Conservation (phyloP, 108 stramenopile genomes). For the Pseudonitzschia multistriata region DNA sequence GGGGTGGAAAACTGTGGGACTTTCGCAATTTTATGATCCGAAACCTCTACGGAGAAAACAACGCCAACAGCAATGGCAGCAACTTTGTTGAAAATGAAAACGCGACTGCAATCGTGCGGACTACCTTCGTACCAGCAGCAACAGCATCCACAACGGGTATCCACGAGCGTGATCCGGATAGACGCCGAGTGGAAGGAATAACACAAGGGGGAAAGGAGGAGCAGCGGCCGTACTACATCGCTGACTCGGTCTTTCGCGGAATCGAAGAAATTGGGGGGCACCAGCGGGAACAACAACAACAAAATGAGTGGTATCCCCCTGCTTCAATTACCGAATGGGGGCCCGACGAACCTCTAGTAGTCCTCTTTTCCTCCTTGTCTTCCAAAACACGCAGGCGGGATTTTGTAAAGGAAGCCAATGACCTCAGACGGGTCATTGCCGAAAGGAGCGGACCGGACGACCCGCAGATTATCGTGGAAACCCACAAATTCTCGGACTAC, state of each 20-base stretch:
- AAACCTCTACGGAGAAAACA: slow-evolving; percentile 15
- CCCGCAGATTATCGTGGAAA: slow-evolving; percentile 12
- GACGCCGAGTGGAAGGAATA: too few relatives aligned
- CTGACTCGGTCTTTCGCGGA: background rate
- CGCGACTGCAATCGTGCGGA: background rate
- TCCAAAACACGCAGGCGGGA: slow-evolving; percentile 2
- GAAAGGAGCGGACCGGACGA: background rate
- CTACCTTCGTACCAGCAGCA: background rate
- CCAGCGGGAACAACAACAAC: background rate
- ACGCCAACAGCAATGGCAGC: background rate
- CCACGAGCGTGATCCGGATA: too few relatives aligned
- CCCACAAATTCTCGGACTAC: slow-evolving; percentile 19
- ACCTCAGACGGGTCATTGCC: background rate
- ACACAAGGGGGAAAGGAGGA: too few relatives aligned
- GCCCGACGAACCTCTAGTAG: slow-evolving; percentile 3
- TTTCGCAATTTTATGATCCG: slow-evolving; percentile 47
- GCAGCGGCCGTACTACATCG: background rate
- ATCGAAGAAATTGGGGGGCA: background rate
- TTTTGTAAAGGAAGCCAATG: background rate
- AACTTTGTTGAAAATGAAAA: background rate
- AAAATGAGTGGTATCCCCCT: background rate
- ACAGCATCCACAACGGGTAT: background rate
- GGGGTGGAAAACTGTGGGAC: slow-evolving; percentile 29
- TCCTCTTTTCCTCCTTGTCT: slow-evolving; percentile 20
- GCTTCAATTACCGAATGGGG: background rate